phyloP scores from a whole-genome alignment of 1,284 basidiomycete genomes.

The Rhodotorula sp. region DNA sequence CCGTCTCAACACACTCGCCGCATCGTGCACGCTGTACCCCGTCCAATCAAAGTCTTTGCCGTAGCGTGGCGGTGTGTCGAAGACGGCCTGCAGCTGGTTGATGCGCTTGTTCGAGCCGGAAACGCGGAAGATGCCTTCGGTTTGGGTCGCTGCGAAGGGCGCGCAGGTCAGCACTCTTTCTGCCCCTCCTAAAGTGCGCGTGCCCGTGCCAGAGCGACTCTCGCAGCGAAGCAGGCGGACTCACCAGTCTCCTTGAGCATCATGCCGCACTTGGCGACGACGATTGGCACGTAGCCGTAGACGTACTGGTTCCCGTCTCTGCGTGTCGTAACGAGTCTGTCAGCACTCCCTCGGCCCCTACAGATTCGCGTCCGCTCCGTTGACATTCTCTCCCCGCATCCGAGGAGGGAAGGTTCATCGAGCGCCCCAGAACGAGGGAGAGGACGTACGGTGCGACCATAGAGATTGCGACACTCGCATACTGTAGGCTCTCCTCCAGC shows the following conservation, averaged over 20 bases:
- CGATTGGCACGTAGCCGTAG: conserved; percentile 81
- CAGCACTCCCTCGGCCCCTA: no score
- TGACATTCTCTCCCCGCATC: no score
- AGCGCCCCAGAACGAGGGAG: conserved; percentile 6
- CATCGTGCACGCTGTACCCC: conserved; percentile 87
- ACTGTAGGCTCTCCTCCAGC: conserved; percentile 75
- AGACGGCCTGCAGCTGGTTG: conserved; percentile 86
- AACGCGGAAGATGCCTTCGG: conserved; percentile 93
- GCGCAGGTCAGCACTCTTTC: neutral
- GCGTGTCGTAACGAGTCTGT: neutral
- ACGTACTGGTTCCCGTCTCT: conserved; percentile 48
- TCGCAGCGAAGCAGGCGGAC: conserved; percentile 18
- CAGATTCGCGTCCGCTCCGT: neutral
- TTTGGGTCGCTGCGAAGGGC: conserved; percentile 70
- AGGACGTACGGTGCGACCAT: conserved; percentile 66
- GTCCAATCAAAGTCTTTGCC: conserved; percentile 93
- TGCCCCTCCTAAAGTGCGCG: neutral
- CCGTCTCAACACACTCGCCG: conserved; percentile 90
- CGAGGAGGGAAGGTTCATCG: conserved; percentile 7
- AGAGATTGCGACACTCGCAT: conserved; percentile 90
- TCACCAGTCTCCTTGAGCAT: conserved; percentile 86
- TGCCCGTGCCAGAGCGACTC: no score
- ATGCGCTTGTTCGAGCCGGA: conserved; percentile 91
- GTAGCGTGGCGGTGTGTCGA: conserved; percentile 80
- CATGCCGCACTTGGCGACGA: conserved; percentile 93